phyloP scores from a whole-genome alignment of 805 yeast genomes.

The Nakazawaea pomicola region DNA sequence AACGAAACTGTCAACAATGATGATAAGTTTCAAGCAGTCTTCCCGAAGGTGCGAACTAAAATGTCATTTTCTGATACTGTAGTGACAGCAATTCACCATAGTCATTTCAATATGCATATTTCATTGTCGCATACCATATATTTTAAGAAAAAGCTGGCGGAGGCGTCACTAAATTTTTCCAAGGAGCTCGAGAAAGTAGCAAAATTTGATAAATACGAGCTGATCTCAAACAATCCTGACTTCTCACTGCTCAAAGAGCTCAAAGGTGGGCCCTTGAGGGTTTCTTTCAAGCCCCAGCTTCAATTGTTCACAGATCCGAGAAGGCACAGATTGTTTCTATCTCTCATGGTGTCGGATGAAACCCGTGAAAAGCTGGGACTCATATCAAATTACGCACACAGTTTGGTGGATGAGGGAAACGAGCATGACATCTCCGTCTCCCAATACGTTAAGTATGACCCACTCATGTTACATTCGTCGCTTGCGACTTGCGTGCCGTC shows the following conservation, averaged over 20 bases:
- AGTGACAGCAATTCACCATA: neutral
- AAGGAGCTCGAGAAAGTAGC: constrained; percentile 4
- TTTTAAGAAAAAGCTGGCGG: neutral
- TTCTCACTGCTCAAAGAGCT: constrained; percentile 3
- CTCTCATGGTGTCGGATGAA: constrained; percentile 1
- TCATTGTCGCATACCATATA: constrained; percentile 1
- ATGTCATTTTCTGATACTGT: neutral
- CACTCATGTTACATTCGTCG: neutral
- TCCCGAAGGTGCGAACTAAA: neutral
- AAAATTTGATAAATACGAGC: constrained; percentile 1
- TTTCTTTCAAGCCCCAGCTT: constrained; percentile 5
- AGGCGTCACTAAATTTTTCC: neutral
- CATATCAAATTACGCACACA: constrained; percentile 2
- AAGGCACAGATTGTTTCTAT: neutral
- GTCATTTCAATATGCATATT: constrained; percentile 5
- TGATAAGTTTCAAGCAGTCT: neutral
- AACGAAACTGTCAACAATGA: neutral
- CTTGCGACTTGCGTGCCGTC: constrained; percentile 2
- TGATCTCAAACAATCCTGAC: neutral
- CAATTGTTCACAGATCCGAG: neutral
- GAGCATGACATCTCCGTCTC: neutral
- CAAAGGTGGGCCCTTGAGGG: constrained; percentile 2
- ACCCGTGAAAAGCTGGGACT: constrained; percentile 5
- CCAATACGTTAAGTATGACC: neutral
- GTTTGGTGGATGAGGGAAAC: constrained; percentile 1